A percentile compares a stretch with the other conserved stretches of the same genome.
These are phyloP conservation scores for Austroboletus novae-zelandiae DNA, from an alignment of 1,284 basidiomycete species.

Conservation along the genomic window DNA sequence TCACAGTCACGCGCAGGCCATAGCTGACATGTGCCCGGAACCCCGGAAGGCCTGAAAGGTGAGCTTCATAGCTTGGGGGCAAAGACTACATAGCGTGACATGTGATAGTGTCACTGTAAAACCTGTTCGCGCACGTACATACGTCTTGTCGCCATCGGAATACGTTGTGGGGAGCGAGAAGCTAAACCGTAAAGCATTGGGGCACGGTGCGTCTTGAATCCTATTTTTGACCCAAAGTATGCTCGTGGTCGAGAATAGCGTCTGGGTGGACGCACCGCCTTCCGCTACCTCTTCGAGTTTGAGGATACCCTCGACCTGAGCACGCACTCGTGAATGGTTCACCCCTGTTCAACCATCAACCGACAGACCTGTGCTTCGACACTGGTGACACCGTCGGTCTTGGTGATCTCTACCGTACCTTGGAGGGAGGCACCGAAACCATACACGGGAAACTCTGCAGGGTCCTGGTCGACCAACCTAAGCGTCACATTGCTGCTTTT, in stretches of 20 bases:
- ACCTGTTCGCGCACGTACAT: conserved; percentile 43
- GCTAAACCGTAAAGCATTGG: conserved; percentile 50
- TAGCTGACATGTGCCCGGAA: conserved; percentile 63
- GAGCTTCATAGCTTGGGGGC: conserved; percentile 62
- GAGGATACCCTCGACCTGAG: conserved; percentile 59
- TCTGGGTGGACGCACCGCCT: conserved; percentile 52
- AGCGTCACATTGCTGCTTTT: conserved; percentile 53
- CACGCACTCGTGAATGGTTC: conserved; percentile 13
- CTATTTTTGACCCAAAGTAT: conserved; percentile 57
- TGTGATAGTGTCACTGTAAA: conserved; percentile 2
- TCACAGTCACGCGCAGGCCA: conserved; percentile 43
- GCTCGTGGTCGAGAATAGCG: conserved; percentile 49
- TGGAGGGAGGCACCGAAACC: conserved; percentile 50
- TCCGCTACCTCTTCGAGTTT: conserved; percentile 63
- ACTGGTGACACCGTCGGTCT: conserved; percentile 52
- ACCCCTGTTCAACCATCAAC: background rate
- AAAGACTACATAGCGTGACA: conserved; percentile 41
- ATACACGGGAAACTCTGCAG: conserved; percentile 53
- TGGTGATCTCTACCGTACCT: conserved; percentile 55
- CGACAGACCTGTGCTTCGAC: conserved; percentile 60
- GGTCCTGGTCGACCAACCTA: conserved; percentile 51
- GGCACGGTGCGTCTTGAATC: conserved; percentile 43
- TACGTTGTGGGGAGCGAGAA: conserved; percentile 58
- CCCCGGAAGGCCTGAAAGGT: conserved; percentile 64
- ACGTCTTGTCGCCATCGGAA: conserved; percentile 50